A percentile compares a stretch with the other conserved stretches of the same genome.
Evolutionary conservation across 2,329 filamentous ascomycete genomes (phyloP).

Genomic region (Trematosphaeria pertusa): DNA sequence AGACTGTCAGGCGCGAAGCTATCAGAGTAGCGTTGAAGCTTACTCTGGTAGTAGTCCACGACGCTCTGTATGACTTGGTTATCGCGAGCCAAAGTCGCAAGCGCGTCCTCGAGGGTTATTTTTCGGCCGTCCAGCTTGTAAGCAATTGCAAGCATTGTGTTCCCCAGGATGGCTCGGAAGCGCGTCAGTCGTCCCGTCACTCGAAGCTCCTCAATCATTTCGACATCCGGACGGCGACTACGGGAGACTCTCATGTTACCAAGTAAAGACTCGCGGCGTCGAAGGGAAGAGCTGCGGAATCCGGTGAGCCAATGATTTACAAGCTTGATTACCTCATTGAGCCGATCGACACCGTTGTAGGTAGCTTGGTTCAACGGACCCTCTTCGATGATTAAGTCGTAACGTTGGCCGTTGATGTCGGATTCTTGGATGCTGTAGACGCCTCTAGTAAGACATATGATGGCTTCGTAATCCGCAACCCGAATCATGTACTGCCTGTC

Average conservation of each 20-base stretch:
- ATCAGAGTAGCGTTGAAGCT: slow-evolving; percentile 11
- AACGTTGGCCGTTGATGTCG: slow-evolving; percentile 12
- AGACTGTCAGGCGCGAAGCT: slow-evolving; percentile 9
- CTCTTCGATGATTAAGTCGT: slow-evolving; percentile 29
- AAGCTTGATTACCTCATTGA: slow-evolving; percentile 24
- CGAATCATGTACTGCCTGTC: slow-evolving; percentile 24
- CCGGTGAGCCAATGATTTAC: slow-evolving; percentile 21
- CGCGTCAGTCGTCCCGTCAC: slow-evolving; percentile 22
- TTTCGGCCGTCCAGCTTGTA: slow-evolving; percentile 35
- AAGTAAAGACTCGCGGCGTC: neutral
- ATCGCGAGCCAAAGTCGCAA: slow-evolving; percentile 24
- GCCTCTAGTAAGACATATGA: slow-evolving; percentile 73
- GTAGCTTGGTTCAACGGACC: slow-evolving; percentile 23
- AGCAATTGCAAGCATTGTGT: slow-evolving; percentile 26
- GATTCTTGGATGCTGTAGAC: slow-evolving; percentile 64
- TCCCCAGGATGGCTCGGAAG: slow-evolving; percentile 17
- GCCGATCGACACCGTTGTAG: slow-evolving; percentile 22
- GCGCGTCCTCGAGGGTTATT: slow-evolving; percentile 24
- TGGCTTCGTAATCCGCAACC: slow-evolving; percentile 27
- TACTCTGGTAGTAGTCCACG: slow-evolving; percentile 20
- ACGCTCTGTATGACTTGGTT: slow-evolving; percentile 21
- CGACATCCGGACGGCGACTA: slow-evolving; percentile 6
- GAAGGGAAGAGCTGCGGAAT: neutral
- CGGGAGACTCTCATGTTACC: neutral
- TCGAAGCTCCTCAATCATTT: slow-evolving; percentile 19